Conservation (phyloP, 2,329 filamentous ascomycete genomes). For the Pseudogymnoascus sp. region DNA sequence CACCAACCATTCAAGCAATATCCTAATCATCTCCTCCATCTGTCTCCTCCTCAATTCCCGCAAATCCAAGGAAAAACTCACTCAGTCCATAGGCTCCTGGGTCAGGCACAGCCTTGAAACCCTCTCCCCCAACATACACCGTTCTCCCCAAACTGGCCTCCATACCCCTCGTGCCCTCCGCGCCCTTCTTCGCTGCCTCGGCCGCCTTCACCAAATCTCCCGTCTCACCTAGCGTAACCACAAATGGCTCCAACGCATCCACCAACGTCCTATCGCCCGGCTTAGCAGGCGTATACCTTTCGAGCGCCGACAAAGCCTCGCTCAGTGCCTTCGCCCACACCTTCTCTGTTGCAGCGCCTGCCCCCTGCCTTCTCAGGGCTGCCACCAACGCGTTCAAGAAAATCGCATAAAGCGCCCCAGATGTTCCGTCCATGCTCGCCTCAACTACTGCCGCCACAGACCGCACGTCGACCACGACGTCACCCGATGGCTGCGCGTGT, state of each 20-base stretch:
- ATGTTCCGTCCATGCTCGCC: slow-evolving; percentile 65
- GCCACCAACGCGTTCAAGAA: slow-evolving; percentile 64
- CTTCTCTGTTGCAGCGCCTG: slow-evolving; percentile 32
- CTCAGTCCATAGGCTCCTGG: slow-evolving; percentile 70
- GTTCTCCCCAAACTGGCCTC: slow-evolving; percentile 75
- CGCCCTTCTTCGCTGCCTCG: slow-evolving; percentile 63
- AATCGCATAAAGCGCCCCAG: slow-evolving; percentile 68
- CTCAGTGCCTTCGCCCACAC: slow-evolving; percentile 58
- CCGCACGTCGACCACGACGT: slow-evolving; percentile 51
- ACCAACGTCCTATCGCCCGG: slow-evolving; percentile 85
- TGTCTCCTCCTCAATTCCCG: slow-evolving; percentile 31
- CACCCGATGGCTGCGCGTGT: slow-evolving; percentile 39
- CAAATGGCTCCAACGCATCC: slow-evolving; percentile 84
- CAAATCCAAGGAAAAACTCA: slow-evolving; percentile 73
- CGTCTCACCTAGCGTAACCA: slow-evolving; percentile 58
- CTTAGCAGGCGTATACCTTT: slow-evolving; percentile 79
- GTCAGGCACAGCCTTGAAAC: slow-evolving; percentile 65
- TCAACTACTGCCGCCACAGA: slow-evolving; percentile 57
- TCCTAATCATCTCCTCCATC: slow-evolving; percentile 12
- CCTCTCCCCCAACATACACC: slow-evolving; percentile 72
- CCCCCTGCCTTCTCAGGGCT: slow-evolving; percentile 27
- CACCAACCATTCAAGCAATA: background rate
- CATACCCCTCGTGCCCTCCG: slow-evolving; percentile 86
- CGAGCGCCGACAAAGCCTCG: slow-evolving; percentile 61
- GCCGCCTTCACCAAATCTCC: slow-evolving; percentile 66